Evolutionary conservation across 208 protist species (phyloP), one percentile per base, ranked within the genome.

Genomic region (Strigomonas galati): DNA sequence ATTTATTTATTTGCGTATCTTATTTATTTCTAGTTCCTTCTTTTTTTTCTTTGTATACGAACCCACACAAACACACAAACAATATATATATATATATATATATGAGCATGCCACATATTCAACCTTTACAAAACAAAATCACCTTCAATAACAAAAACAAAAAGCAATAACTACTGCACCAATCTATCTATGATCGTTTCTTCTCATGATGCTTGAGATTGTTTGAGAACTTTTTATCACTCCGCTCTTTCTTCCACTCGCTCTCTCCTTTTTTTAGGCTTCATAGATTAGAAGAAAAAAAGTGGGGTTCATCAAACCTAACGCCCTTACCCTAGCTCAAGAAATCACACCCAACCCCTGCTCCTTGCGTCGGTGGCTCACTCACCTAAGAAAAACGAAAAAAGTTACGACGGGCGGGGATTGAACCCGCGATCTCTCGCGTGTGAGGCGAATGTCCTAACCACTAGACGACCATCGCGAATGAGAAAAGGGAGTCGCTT

Each of bases 361-460:
- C 7, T 55, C n/a, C n/a, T n/a, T n/a, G n/a, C 19, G 43, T 49
- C 19, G 43, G 14, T 49, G 43, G 14, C 19, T 49, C 19, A 49
- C 43, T 19, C 43, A n/a, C 19, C 43, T 49, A 49, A 49, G 19
- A 49, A 19, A 49, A 49, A 21, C 7, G 44, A 44, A 70, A 81
- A 82, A 77, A 48, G 26, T 62, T 91, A 94, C 82, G 82, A 88
- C 83, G 84, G 87, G 86, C 85, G 88, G 88, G 88, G 88, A 90
- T 94, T 84, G 85, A 92, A 94, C 85, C 89, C 89, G 85, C 90
- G 85, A 93, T 92, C 86, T 92, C 89, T 92, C 87, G 84, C 89
- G 89, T 95, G 87, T 93, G 87, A 93, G 87, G 90, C 90, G 87
- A 93, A 96, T 93, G 87, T 94, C 90, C 87, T 96, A 96, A 96